These are phyloP conservation scores for Boletellus deceptivus DNA, from an alignment of 1,284 basidiomycete genomes.

Conservation along the genomic window DNA sequence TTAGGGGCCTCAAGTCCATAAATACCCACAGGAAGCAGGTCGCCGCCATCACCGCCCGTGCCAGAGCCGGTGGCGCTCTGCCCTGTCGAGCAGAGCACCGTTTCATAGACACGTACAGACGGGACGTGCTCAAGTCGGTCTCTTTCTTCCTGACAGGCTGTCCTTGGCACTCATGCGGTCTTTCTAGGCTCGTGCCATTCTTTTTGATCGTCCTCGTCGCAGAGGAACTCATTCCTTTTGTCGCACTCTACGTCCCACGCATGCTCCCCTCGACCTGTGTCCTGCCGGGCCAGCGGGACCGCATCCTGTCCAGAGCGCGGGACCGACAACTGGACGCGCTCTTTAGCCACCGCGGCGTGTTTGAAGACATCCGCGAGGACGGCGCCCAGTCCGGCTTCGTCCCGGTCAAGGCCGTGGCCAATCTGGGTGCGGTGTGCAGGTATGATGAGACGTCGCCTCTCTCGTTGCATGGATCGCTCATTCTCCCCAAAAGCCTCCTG, in stretches of 20 bases:
- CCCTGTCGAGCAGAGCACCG: slow-evolving; percentile 64
- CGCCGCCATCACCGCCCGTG: slow-evolving; percentile 51
- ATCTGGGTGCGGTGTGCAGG: slow-evolving; percentile 38
- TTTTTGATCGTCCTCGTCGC: slow-evolving; percentile 70
- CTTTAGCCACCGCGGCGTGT: slow-evolving; percentile 33
- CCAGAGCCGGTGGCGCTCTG: slow-evolving; percentile 53
- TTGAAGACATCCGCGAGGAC: slow-evolving; percentile 33
- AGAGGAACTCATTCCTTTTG: slow-evolving; percentile 81
- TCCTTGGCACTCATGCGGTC: not conserved
- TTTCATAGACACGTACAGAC: slow-evolving; percentile 60
- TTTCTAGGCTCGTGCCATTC: slow-evolving; percentile 74
- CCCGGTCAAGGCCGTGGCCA: slow-evolving; percentile 25
- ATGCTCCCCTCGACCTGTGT: slow-evolving; percentile 86
- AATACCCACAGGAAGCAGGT: slow-evolving; percentile 56
- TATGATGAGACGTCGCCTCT: slow-evolving; percentile 25
- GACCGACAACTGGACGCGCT: slow-evolving; percentile 45
- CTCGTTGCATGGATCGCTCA: slow-evolving; percentile 1
- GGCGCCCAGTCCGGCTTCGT: slow-evolving; percentile 28
- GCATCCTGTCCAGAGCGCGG: slow-evolving; percentile 64
- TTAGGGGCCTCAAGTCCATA: slow-evolving; percentile 67
- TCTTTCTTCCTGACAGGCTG: not conserved
- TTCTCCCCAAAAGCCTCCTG: slow-evolving; percentile 45
- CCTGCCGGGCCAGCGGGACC: slow-evolving; percentile 75
- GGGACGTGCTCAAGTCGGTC: slow-evolving; percentile 64
- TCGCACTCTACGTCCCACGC: slow-evolving; percentile 83